A percentile compares a stretch with the other conserved stretches of the same genome.
Conservation (phyloP, 164 flowering plant genomes). For the Tetrastigma voinierianum region DNA sequence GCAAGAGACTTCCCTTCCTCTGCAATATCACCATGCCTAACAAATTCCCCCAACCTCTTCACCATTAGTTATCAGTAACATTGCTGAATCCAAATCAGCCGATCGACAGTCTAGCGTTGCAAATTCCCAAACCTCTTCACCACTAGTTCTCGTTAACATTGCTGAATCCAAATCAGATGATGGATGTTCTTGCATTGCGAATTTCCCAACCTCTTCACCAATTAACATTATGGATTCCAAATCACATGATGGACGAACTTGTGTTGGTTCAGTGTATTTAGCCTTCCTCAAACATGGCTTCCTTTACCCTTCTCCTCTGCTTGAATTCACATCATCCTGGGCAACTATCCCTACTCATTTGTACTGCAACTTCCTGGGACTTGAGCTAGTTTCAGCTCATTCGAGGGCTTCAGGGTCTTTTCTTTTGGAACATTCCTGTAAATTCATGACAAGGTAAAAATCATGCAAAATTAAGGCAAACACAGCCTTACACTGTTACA, state of each 20-base stretch:
- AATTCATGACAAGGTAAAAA: conserved; percentile 3
- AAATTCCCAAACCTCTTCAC: too few species aligned
- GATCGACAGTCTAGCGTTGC: not conserved
- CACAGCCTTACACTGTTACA: not conserved
- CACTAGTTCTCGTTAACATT: not conserved
- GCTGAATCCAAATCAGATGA: not conserved
- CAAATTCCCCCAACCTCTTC: conserved; percentile 6
- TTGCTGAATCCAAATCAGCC: not conserved
- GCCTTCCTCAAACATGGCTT: not conserved
- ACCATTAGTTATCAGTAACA: conserved; percentile 1
- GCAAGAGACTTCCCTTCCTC: not conserved
- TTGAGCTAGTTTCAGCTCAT: conserved; percentile 5
- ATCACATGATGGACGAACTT: not conserved
- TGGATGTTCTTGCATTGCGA: too few species aligned
- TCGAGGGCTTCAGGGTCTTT: conserved; percentile 10
- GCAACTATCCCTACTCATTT: conserved; percentile 9
- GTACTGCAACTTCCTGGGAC: conserved; percentile 7
- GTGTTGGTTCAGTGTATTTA: not conserved
- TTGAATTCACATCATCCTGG: conserved; percentile 1
- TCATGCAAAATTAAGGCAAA: not conserved
- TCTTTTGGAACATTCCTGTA: conserved; percentile 25
- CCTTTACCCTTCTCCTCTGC: not conserved
- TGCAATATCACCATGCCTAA: not conserved
- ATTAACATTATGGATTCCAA: not conserved
- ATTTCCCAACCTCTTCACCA: too few species aligned